Conservation (phyloP, 805 yeast genomes). For the Saccharomyces cerevisiae region DNA sequence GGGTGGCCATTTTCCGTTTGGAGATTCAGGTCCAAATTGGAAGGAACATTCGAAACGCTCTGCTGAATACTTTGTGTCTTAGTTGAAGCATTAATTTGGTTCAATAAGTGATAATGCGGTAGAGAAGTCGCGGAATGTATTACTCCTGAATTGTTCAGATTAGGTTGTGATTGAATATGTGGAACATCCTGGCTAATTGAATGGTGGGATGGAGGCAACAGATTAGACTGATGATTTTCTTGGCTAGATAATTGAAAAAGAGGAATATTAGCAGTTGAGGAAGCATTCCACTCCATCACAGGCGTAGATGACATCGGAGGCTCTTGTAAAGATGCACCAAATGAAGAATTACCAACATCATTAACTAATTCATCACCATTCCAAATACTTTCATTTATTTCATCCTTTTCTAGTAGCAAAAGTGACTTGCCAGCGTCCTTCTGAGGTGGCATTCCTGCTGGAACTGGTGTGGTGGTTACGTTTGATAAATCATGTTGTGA, state of each 20-base stretch:
- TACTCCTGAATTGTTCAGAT: neutral
- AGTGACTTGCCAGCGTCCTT: conserved; percentile 35
- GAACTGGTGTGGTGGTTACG: conserved; percentile 4
- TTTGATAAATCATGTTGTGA: conserved; percentile 6
- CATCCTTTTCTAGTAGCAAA: conserved; percentile 35
- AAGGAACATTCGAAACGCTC: neutral
- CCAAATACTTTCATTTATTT: conserved; percentile 31
- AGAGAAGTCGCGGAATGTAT: neutral
- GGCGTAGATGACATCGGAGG: conserved; percentile 23
- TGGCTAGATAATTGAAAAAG: neutral
- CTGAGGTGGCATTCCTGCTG: conserved; percentile 6
- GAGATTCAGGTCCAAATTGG: neutral
- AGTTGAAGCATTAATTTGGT: neutral
- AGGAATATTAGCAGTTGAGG: conserved; percentile 1
- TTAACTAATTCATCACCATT: conserved; percentile 27
- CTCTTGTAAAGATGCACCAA: conserved; percentile 16
- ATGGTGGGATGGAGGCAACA: neutral
- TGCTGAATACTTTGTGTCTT: neutral
- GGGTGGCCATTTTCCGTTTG: neutral
- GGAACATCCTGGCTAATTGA: neutral
- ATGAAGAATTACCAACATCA: conserved; percentile 22
- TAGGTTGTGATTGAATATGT: conserved; percentile 5
- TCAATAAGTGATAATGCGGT: neutral
- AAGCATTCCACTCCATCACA: conserved; percentile 26
- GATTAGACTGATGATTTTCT: conserved; percentile 4